Conservation (phyloP, 306 rosid species). For the Dryas drummondii region DNA sequence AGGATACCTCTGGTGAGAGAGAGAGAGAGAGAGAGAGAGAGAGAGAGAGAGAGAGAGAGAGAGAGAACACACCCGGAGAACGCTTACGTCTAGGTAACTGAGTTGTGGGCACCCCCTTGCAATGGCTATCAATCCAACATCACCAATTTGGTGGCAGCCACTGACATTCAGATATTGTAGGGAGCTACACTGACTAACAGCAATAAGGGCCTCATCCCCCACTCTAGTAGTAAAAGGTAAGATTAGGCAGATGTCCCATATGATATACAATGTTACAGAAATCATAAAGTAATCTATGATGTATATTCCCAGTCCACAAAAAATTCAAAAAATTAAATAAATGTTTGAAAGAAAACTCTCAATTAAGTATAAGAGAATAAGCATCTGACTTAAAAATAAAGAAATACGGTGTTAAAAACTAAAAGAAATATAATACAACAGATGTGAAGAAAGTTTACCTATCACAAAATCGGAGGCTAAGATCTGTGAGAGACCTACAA, state of each 20-base stretch:
- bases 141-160: slow-evolving; percentile 91
- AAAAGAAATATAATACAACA: neutral
- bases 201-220: slow-evolving; percentile 84
- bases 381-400: slow-evolving; percentile 14
- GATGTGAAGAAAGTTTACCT: slow-evolving; percentile 50
- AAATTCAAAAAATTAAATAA: neutral
- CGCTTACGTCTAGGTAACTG: slow-evolving; percentile 71
- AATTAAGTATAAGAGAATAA: neutral
- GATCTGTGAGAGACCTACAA: slow-evolving; percentile 71
- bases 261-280: slow-evolving; percentile 6
- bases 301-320: neutral
- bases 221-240: slow-evolving; percentile 51
- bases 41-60: slow-evolving; percentile 23
- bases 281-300: neutral
- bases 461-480: slow-evolving; percentile 90
- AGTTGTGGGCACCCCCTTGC: slow-evolving; percentile 91
- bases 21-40: slow-evolving; percentile 19
- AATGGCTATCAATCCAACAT: slow-evolving; percentile 83
- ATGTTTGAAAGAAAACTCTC: neutral
- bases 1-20: neutral
- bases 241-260: neutral
- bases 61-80: slow-evolving; percentile 66
- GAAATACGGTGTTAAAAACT: neutral
- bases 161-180: slow-evolving; percentile 83
- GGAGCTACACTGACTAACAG: slow-evolving; percentile 74